Evolutionary conservation across 805 yeast species (phyloP), one percentile per base, ranked within the genome.

Genomic region (Peterozyma xylosa): DNA sequence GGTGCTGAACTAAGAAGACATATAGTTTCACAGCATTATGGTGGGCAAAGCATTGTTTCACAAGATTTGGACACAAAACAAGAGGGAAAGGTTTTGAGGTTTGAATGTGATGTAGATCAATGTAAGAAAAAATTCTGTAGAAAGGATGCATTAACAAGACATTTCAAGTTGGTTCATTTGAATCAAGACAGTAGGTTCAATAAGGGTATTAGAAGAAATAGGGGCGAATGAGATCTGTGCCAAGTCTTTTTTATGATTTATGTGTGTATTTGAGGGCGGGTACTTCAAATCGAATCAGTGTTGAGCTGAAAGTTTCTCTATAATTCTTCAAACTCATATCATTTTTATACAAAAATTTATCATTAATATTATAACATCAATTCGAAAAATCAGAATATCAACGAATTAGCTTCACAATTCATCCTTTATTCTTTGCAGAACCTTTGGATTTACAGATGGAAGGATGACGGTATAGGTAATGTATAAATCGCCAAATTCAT

Each of bases 81-180:
- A 41, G 44, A 4, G 41, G 42, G 6, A 15, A 44, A 10, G 41
- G 44, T 16, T 1, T 29, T 11, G 16, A 37, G n/a, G 13, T 35
- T 41, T 21, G 27, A 11, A 3, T 59, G 63, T 42, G 27, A 29
- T 5, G 45, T 43, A 37, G 52, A 47, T 16, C 53, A 57, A 21
- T 79, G 85, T 50, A 68, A 66, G 9, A 74, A 72, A 48, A 53
- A 51, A 7, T 78, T 78, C 52, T 69, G 70, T 48, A 60, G 84
- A 41, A 69, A 67, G 42, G 84, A 79, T 54, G 72, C 82, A 1
- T 63, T 71, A 45, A 67, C 64, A 37, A 65, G 84, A 49, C 86
- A 79, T 51, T 64, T 64, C 29, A 67, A 67, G 41, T 60, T 77
- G 46, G 80, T 75, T 11, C 82, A 78, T 53, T 67, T 67, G 43